A percentile compares a stretch with the other conserved stretches of the same genome.
Conservation (phyloP, 2,329 filamentous ascomycete genomes). For the Alternaria incomplexa region DNA sequence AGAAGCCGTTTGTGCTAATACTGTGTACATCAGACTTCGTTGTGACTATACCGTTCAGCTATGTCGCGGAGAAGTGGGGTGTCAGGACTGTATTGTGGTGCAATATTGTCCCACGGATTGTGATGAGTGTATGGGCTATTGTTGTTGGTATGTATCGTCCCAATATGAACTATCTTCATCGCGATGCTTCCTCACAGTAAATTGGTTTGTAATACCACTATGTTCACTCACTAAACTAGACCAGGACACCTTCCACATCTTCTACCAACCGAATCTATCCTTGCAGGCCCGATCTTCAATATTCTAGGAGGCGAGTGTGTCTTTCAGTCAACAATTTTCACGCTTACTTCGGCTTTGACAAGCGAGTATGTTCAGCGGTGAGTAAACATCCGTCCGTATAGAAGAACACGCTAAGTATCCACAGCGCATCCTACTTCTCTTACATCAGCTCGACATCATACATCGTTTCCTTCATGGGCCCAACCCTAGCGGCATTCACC, state of each 20-base stretch:
- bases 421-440: conserved; percentile 45
- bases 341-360: conserved; percentile 41
- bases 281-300: conserved; percentile 38
- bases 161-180: background rate
- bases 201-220: background rate
- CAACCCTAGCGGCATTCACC: conserved; percentile 41
- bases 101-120: conserved; percentile 40
- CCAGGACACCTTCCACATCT: conserved; percentile 31
- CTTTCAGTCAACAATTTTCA: conserved; percentile 43
- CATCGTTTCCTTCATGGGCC: conserved; percentile 44
- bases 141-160: conserved; percentile 33
- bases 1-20: background rate
- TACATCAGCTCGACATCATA: conserved; percentile 45
- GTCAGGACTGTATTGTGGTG: conserved; percentile 38
- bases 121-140: conserved; percentile 40
- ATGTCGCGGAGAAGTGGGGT: conserved; percentile 40
- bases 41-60: conserved; percentile 46
- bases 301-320: conserved; percentile 47
- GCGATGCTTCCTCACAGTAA: background rate
- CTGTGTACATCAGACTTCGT: conserved; percentile 32
- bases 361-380: conserved; percentile 42
- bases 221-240: background rate
- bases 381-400: background rate
- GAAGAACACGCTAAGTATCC: background rate
- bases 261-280: conserved; percentile 40